A percentile compares a stretch with the other conserved stretches of the same genome.
Evolutionary conservation across 257 asterid species (phyloP).

Genomic region (Primulina huaijiensis): DNA sequence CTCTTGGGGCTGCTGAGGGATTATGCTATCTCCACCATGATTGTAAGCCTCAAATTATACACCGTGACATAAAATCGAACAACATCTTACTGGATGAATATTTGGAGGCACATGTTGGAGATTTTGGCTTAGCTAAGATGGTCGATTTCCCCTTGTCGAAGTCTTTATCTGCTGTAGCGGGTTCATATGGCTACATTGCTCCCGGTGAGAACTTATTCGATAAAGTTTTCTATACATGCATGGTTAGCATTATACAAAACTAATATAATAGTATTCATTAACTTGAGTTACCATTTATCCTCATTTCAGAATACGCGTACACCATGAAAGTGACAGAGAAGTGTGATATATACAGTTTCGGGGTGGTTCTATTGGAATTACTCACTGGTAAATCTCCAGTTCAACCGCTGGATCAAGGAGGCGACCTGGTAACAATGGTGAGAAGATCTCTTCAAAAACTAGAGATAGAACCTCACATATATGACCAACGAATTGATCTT

Average conservation of each 20-base stretch:
- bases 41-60: conserved; percentile 81
- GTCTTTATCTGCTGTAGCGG: conserved; percentile 94
- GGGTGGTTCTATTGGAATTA: conserved; percentile 74
- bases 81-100: conserved; percentile 73
- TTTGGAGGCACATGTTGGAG: conserved; percentile 83
- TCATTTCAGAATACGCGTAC: conserved; percentile 77
- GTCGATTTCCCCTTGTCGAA: conserved; percentile 68
- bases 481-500: conserved; percentile 64
- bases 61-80: conserved; percentile 83
- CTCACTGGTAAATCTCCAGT: conserved; percentile 81
- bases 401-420: conserved; percentile 81
- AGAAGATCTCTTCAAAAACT: conserved; percentile 49
- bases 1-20: conserved; percentile 88
- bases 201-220: conserved; percentile 53
- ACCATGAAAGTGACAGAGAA: conserved; percentile 93
- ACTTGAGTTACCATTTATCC: neutral
- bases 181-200: conserved; percentile 92
- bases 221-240: neutral
- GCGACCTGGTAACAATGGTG: conserved; percentile 73
- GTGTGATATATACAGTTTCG: conserved; percentile 81
- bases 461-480: conserved; percentile 40
- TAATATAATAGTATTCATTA: neutral
- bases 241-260: neutral
- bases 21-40: conserved; percentile 74
- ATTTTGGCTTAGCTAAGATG: conserved; percentile 86